phyloP scores from a whole-genome alignment of 345 rosid species.

The Lagerstroemia speciosa region DNA sequence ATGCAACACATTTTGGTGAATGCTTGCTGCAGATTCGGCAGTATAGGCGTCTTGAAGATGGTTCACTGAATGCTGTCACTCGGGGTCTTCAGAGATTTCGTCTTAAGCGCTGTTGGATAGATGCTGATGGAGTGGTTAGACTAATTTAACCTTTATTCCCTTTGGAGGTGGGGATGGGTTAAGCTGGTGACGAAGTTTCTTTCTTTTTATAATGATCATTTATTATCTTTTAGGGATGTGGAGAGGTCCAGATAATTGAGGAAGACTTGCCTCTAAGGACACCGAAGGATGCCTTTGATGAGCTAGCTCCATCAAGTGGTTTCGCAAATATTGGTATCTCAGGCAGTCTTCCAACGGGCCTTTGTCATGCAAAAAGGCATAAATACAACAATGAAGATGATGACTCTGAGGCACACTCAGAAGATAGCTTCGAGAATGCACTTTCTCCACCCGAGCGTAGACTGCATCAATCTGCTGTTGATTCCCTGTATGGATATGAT shows the following conservation, averaged over 20 bases:
- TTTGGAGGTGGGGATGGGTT: neutral
- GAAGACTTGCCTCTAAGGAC: slow-evolving; percentile 78
- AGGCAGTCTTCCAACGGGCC: slow-evolving; percentile 18
- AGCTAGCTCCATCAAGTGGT: slow-evolving; percentile 38
- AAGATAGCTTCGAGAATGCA: slow-evolving; percentile 71
- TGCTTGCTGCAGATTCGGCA: slow-evolving; percentile 63
- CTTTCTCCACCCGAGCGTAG: slow-evolving; percentile 61
- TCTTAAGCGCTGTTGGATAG: slow-evolving; percentile 68
- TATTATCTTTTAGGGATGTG: slow-evolving; percentile 50
- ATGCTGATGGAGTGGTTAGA: slow-evolving; percentile 84
- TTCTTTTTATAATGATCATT: slow-evolving; percentile 11
- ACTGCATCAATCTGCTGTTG: slow-evolving; percentile 57
- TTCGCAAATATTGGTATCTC: slow-evolving; percentile 19
- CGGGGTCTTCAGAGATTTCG: slow-evolving; percentile 89
- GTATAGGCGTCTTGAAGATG: slow-evolving; percentile 70
- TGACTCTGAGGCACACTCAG: slow-evolving; percentile 54
- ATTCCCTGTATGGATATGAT: slow-evolving; percentile 24
- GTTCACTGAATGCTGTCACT: slow-evolving; percentile 76
- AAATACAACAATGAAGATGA: slow-evolving; percentile 27
- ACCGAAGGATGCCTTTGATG: slow-evolving; percentile 65
- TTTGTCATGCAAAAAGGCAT: slow-evolving; percentile 21
- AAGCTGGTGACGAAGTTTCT: neutral
- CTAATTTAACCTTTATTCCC: neutral
- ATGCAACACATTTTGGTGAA: neutral
- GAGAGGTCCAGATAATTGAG: slow-evolving; percentile 78